Evolutionary conservation across 495 filamentous ascomycete genomes (phyloP), one percentile per base, ranked within the genome.

Genomic region (Trypethelium eluteriae): DNA sequence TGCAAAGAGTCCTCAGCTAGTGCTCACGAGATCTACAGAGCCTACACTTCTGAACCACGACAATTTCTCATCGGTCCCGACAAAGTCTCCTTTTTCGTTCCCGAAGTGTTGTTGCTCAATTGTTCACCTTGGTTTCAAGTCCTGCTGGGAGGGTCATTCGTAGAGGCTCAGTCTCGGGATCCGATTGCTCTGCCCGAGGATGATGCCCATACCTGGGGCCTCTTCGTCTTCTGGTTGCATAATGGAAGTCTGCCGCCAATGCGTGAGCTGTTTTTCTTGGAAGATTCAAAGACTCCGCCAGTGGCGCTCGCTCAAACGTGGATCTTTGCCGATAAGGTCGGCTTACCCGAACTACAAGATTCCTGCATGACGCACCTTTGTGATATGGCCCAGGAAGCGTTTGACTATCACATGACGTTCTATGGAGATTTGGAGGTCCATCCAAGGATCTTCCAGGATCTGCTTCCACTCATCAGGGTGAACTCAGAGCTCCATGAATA

Each of bases 251-350:
- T 59, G 12, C 49, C 49, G 7, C 11, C 49, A 3, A 9, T 53
- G 49, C n/a, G n/a, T n/a, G n/a, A n/a, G n/a, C n/a, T n/a, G n/a
- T n/a, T n/a, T n/a, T n/a, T n/a, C n/a, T n/a, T n/a, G 14, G 14
- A 14, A 32, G 36, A 2, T 6, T 14, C 32, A 14, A 59, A 5
- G 53, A 59, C n/a, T n/a, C n/a, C n/a, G n/a, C n/a, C n/a, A n/a
- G n/a, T n/a, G n/a, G n/a, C n/a, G n/a, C 32, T 59, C 2, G 53
- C 53, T 5, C 9, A 59, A 36, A 14, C 14, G 18, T 59, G 53
- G 32, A 59, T 59, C 32, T 59, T 59, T 59, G 53, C 53, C 2
- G 18, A 59, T 32, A 59, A 36, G 18, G 36, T 59, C n/a, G n/a
- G 53, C 3, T 4, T 59, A 5, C 53, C 32, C 6, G 5, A n/a